These are phyloP conservation scores for Yamadazyma sp. DNA, from an alignment of 1,139 yeast genomes.

Conservation along the genomic window DNA sequence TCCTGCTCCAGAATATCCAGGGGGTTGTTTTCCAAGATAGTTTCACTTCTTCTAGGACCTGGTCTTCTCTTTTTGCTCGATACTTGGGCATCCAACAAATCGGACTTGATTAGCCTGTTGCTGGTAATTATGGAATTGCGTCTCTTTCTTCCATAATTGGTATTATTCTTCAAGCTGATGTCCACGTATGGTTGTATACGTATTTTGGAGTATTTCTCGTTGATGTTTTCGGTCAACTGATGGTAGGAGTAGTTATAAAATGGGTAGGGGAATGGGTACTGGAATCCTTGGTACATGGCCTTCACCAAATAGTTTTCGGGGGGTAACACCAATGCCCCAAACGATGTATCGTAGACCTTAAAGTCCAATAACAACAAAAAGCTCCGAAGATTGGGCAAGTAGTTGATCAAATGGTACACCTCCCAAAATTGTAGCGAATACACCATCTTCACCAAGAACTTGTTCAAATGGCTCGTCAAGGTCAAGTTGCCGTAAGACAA, in stretches of 20 bases:
- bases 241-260: slow-evolving; percentile 49
- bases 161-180: slow-evolving; percentile 25
- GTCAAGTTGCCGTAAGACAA: slow-evolving; percentile 39
- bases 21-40: too few species aligned
- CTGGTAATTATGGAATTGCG: slow-evolving; percentile 1
- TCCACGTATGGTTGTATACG: slow-evolving; percentile 39
- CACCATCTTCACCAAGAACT: slow-evolving; percentile 38
- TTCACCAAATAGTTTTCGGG: slow-evolving; percentile 39
- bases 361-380: slow-evolving; percentile 37
- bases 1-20: slow-evolving; percentile 2
- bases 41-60: neutral
- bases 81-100: neutral
- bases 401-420: slow-evolving; percentile 38
- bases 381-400: slow-evolving; percentile 34
- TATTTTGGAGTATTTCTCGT: slow-evolving; percentile 28
- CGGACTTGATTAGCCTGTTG: slow-evolving; percentile 5
- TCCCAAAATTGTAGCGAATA: slow-evolving; percentile 48
- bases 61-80: slow-evolving; percentile 9
- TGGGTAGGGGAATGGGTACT: slow-evolving; percentile 49
- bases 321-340: slow-evolving; percentile 43
- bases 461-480: slow-evolving; percentile 39
- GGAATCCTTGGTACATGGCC: slow-evolving; percentile 42
- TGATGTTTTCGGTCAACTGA: slow-evolving; percentile 30
- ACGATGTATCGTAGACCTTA: slow-evolving; percentile 37
- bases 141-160: slow-evolving; percentile 3